Evolutionary conservation across 176 grass and related monocot species (phyloP), one percentile per base, ranked within the genome.

Genomic region (Leersia perrieri): DNA sequence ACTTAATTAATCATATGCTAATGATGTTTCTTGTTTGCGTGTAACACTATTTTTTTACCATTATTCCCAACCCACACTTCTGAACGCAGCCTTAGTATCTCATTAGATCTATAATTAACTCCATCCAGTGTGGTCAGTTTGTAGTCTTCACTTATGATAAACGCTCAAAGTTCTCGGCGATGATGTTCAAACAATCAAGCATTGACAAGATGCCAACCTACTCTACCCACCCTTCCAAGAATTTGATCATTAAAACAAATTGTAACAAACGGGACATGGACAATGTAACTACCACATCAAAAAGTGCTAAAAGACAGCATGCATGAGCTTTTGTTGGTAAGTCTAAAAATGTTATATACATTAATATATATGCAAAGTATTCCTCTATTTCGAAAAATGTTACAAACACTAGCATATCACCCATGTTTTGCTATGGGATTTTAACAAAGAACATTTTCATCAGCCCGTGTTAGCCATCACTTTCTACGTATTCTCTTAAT

Each of bases 131-230:
- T 9, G 88, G 90, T 33, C 84, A 93, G 64, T 82, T 95, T 39
- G 76, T 98, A 71, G 75, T 94, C 1, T 93, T 98, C 75, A 76
- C 60, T 26, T 85, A 91, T 34, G 86, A 93, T 72, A 88, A 86
- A 31, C 51, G 5, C 26, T 78, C 61, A 4, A 60, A 63, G 0
- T 98, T 98, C 79, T 93, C 75, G 8, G 92, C 93, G 9, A 60
- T 55, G 25, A 60, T 98, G 20, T 95, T 95, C 62, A 73, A 83
- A 71, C 0, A 9, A 13, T 81, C 69, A 18, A 89, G 90, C 2
- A 58, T 89, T 38, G 79, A 82, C 51, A 91, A 95, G 66, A 75
- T 80, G 7, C 41, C 75, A 13, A 72, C 92, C 28, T 83, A 89
- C 36, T 23, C 14, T 49, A 86, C 84, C 64, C 51, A 57, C 23